Evolutionary conservation across 2,329 filamentous ascomycete genomes (phyloP), one percentile per base, ranked within the genome.

Genomic region (Cercospora zeina): DNA sequence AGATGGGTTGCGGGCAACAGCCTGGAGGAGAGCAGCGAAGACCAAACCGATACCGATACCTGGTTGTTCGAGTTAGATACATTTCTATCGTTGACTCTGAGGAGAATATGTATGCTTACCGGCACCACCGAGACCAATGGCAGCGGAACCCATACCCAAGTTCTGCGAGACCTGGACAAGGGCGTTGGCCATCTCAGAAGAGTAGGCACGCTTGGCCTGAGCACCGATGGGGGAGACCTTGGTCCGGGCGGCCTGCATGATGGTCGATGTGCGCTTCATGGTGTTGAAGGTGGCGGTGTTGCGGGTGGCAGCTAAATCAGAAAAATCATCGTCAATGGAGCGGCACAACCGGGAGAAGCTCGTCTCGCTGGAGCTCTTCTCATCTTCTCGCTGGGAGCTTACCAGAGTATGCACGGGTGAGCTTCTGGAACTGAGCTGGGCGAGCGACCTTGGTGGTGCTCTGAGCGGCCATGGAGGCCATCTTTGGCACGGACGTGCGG

Each of bases 21-120:
- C 87, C 82, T 90, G 88, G 78, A 96, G 85, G 79, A 96, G 90
- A 76, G 90, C 88, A 78, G 89, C 90, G 87, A 96, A 96, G 78
- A 96, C 91, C 78, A 93, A 87, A 85, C 91, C 91, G 82, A 95
- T 96, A 90, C 91, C 91, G 81, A 95, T 91, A 91, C 90, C 89
- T 59, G 39, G 10, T 9, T 11, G 8, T 21, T n/a, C 42, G 21
- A 47, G 21, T 47, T 7, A 47, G 42, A 47, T 2, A 47, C 24
- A 24, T 21, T 47, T 21, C 27, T 2, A 24, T 24, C 2, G n/a
- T 47, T 11, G 7, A 1, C n/a, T 4, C 24, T 4, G 8, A 30
- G 6, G 42, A 13, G 24, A 47, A 5, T 13, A 27, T 27, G 13
- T 10, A 47, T n/a, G 24, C 54, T 62, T 64, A 64, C 64, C 65